Base-by-base conservation (phyloP, 345 rosid species). In the Nasturtium officinale region DNA sequence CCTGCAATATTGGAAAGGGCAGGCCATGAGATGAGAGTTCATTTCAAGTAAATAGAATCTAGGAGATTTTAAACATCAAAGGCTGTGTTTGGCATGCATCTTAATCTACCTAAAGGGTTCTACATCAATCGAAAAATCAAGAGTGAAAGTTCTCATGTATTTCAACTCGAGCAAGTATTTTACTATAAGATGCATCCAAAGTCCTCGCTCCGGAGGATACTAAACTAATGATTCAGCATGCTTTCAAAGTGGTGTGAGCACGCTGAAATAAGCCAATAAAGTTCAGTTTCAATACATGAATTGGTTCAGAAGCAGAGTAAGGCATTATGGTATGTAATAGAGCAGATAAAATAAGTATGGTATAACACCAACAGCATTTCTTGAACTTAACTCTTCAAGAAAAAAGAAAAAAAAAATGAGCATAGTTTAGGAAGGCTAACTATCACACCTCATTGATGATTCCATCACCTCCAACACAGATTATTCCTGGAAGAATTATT, bases 381-480 rank as follows among this genome's bases (percentile, higher is more conserved):
- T 16, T 54, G 9, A 68, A 40, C 72, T 59, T 62, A 57, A 25
- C 48, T 25, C 28, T 59, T 61, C 21, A 52, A 32, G 11, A 17
- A 50, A 23, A 74, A n/a, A n/a, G n/a, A 17, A 48, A 1, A 17
- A 48, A 38, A 8, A 25, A 50, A 18, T 23, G 33, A 45, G 26
- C 55, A 69, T 50, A 50, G 42, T 58, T 61, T 26, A 51, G 45
- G 42, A 40, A 59, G 7, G 73, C 33, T 37, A 57, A 73, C n/a
- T 69, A 62, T 55, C 96, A 70, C 23, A 91, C 98, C 99, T 95
- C 97, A 58, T 91, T 95, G 77, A 95, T 90, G 74, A 95, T 90
- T 61, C 99, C 99, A 74, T 95, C 99, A 67, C 99, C 99, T 40
- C 99, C 99, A 57, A 95, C 89, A 45, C 99, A 95, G 23, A 95